Percentiles rank a stretch among this genome's conserved stretches.
These are phyloP conservation scores for Ulmus americana DNA, from an alignment of 331 rosid genomes.

Conservation along the genomic window DNA sequence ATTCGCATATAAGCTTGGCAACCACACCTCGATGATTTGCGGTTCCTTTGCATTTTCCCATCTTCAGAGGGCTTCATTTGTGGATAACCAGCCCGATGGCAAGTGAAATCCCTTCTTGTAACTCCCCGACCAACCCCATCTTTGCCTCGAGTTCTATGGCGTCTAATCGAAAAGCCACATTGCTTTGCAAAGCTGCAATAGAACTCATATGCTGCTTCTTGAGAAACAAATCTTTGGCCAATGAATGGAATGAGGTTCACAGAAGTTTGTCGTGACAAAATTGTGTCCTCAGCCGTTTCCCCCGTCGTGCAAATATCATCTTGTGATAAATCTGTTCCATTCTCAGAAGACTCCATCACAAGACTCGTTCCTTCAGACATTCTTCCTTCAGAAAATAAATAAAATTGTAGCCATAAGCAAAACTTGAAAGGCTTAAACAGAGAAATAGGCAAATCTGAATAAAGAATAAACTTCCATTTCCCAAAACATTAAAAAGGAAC, in stretches of 20 bases:
- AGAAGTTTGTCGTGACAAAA: slow-evolving; percentile 71
- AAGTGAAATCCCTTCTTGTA: slow-evolving; percentile 80
- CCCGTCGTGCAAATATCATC: slow-evolving; percentile 63
- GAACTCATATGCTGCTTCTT: slow-evolving; percentile 85
- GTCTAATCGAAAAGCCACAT: slow-evolving; percentile 77
- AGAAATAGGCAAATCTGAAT: neutral
- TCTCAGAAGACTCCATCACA: slow-evolving; percentile 63
- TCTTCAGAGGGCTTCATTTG: slow-evolving; percentile 76
- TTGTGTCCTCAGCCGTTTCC: slow-evolving; percentile 57
- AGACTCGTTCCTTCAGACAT: slow-evolving; percentile 64
- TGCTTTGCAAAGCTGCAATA: slow-evolving; percentile 81
- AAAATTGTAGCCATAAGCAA: slow-evolving; percentile 16
- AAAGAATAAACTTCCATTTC: neutral
- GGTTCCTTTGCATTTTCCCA: slow-evolving; percentile 77
- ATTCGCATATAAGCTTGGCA: slow-evolving; percentile 82
- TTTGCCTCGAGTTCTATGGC: slow-evolving; percentile 82
- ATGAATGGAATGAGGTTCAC: slow-evolving; percentile 73
- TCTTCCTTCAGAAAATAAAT: slow-evolving; percentile 12
- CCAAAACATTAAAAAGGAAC: neutral
- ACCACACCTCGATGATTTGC: slow-evolving; percentile 77
- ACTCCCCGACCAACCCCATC: slow-evolving; percentile 91
- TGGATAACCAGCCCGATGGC: slow-evolving; percentile 84
- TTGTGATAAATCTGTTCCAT: slow-evolving; percentile 69
- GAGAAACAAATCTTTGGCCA: slow-evolving; percentile 77
- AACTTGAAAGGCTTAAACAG: slow-evolving; percentile 7